Conservation (phyloP, 495 filamentous ascomycete genomes). For the Xylaria intraflava region DNA sequence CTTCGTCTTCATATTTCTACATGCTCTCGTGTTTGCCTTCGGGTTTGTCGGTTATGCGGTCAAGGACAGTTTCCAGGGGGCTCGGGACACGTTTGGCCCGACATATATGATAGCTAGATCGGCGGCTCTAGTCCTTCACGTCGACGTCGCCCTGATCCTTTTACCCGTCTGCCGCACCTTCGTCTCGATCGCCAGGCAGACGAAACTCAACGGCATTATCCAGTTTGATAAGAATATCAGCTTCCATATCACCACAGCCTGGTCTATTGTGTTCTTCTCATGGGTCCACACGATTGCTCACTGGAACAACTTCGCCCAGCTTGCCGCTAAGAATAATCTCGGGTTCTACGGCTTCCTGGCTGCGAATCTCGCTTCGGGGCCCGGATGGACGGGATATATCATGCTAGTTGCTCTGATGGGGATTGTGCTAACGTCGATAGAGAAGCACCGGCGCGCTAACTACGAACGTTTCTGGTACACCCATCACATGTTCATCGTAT, state of each 20-base stretch:
- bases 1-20: constrained; percentile 58
- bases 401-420: constrained; percentile 64
- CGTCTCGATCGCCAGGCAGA: constrained; percentile 67
- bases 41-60: constrained; percentile 68
- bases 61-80: constrained; percentile 60
- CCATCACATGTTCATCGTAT: constrained; percentile 69
- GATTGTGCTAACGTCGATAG: constrained; percentile 63
- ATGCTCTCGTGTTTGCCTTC: constrained; percentile 63
- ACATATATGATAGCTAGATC: constrained; percentile 67
- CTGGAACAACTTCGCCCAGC: constrained; percentile 72
- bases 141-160: constrained; percentile 69
- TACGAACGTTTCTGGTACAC: constrained; percentile 79
- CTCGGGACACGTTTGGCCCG: constrained; percentile 57
- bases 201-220: constrained; percentile 68
- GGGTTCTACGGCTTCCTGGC: constrained; percentile 65
- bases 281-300: constrained; percentile 76
- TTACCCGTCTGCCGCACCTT: constrained; percentile 74
- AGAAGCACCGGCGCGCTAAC: constrained; percentile 61
- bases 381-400: constrained; percentile 73
- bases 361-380: constrained; percentile 64
- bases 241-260: constrained; percentile 73
- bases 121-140: constrained; percentile 63
- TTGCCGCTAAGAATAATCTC: constrained; percentile 61
- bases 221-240: constrained; percentile 79
- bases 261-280: constrained; percentile 76